Percentiles rank a stretch among this genome's conserved stretches.
Conservation (phyloP, 768 basidiomycete genomes). For the Neoboletus subvelutipes region DNA sequence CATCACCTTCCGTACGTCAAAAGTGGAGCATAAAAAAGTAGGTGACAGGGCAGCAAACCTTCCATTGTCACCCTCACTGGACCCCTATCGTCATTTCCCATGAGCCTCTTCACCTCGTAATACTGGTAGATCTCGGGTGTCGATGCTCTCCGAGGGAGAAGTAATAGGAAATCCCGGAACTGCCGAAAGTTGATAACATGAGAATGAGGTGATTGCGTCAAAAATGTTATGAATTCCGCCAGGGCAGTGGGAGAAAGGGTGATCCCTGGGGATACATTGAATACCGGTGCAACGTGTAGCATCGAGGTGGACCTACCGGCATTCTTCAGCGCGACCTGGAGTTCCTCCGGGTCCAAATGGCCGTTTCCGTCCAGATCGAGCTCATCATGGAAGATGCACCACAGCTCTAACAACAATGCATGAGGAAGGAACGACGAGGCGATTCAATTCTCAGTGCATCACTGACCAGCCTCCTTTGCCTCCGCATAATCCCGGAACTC, state of each 20-base stretch:
- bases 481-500: conserved; percentile 75
- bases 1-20: conserved; percentile 59
- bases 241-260: conserved; percentile 66
- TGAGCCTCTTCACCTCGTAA: conserved; percentile 66
- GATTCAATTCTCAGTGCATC: conserved; percentile 12
- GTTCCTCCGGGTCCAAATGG: conserved; percentile 65
- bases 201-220: conserved; percentile 70
- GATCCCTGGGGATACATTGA: conserved; percentile 54
- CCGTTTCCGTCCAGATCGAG: conserved; percentile 90
- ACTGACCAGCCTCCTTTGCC: conserved; percentile 77
- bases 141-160: conserved; percentile 79
- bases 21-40: conserved; percentile 16
- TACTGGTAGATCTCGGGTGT: conserved; percentile 84
- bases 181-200: conserved; percentile 75
- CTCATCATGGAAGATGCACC: conserved; percentile 89
- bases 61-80: conserved; percentile 85
- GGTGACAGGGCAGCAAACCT: conserved; percentile 47
- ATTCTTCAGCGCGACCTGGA: conserved; percentile 60
- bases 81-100: conserved; percentile 76
- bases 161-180: conserved; percentile 87
- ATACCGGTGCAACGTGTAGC: conserved; percentile 20
- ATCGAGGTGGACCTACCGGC: conserved; percentile 54
- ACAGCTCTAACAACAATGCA: conserved; percentile 59
- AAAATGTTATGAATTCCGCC: conserved; percentile 75
- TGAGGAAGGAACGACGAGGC: conserved; percentile 17